Conservation (phyloP, 306 rosid genomes). For the Leucaena leucocephala region DNA sequence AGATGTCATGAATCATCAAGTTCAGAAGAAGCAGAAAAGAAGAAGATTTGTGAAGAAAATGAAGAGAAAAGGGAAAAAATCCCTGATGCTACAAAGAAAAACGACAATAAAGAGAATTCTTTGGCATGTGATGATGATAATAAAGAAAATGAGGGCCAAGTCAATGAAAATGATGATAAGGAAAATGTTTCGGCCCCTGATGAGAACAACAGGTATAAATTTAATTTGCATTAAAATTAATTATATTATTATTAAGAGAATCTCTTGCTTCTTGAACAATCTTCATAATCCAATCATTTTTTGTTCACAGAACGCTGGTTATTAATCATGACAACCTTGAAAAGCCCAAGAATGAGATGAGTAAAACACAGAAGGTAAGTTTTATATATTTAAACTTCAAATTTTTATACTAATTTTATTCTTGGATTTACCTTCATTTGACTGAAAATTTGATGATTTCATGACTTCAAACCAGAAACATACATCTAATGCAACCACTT, state of each 20-base stretch:
- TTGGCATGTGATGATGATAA: constrained; percentile 44
- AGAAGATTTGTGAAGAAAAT: constrained; percentile 6
- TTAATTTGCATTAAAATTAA: constrained; percentile 11
- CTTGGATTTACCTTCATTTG: neutral
- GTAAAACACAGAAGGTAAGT: constrained; percentile 56
- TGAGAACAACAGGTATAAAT: constrained; percentile 56
- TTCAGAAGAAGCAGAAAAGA: constrained; percentile 39
- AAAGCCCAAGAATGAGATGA: constrained; percentile 49
- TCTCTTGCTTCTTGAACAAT: constrained; percentile 20
- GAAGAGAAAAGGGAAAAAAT: constrained; percentile 37
- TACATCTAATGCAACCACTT: constrained; percentile 35
- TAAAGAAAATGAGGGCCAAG: constrained; percentile 47
- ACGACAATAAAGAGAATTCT: constrained; percentile 46
- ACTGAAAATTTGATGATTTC: neutral
- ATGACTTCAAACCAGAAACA: constrained; percentile 55
- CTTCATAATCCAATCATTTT: constrained; percentile 23
- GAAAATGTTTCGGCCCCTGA: constrained; percentile 58
- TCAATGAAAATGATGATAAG: constrained; percentile 52
- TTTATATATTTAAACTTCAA: neutral
- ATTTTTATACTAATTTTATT: neutral
- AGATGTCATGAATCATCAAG: constrained; percentile 41
- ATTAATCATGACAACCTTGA: constrained; percentile 20
- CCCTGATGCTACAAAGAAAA: constrained; percentile 36
- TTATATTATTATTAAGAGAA: neutral
- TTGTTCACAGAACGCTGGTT: constrained; percentile 45